Evolutionary conservation across 2,329 filamentous ascomycete genomes (phyloP).

Genomic region (Aspergillus flavus): DNA sequence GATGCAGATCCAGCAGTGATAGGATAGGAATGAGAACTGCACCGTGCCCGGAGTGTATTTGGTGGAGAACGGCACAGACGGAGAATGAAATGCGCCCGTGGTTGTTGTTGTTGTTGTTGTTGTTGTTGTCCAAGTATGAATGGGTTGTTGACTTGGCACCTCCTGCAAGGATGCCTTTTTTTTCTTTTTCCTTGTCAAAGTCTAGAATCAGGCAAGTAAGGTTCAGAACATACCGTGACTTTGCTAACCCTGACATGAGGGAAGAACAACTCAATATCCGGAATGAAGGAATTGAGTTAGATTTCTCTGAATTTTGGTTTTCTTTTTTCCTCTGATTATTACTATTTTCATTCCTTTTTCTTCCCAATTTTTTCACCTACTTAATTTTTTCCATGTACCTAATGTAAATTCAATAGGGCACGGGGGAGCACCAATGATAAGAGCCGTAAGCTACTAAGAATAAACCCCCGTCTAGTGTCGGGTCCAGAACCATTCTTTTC

Average conservation of each 20-base stretch:
- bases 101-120: background rate
- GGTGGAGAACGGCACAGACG: background rate
- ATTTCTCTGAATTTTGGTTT: background rate
- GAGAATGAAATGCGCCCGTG: background rate
- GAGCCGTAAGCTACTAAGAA: background rate
- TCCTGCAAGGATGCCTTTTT: background rate
- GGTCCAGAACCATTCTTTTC: slow-evolving; percentile 2
- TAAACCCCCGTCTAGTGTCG: background rate
- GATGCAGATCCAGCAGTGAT: too few species aligned
- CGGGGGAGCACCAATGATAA: background rate
- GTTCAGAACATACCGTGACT: too few species aligned
- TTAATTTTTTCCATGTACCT: background rate
- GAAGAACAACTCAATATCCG: too few species aligned
- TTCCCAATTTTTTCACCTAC: background rate
- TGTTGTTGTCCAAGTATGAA: background rate
- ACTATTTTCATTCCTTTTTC: background rate
- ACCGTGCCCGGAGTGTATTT: background rate
- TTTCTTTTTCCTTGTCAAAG: background rate
- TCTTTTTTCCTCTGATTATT: background rate
- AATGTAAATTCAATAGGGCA: background rate
- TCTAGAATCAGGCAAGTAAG: too few species aligned
- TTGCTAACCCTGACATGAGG: too few species aligned
- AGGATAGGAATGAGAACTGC: background rate
- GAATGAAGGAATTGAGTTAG: too few species aligned
- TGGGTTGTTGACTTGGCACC: background rate